Conservation (phyloP, 1,284 basidiomycete genomes). For the Cutaneotrichosporon sp. region DNA sequence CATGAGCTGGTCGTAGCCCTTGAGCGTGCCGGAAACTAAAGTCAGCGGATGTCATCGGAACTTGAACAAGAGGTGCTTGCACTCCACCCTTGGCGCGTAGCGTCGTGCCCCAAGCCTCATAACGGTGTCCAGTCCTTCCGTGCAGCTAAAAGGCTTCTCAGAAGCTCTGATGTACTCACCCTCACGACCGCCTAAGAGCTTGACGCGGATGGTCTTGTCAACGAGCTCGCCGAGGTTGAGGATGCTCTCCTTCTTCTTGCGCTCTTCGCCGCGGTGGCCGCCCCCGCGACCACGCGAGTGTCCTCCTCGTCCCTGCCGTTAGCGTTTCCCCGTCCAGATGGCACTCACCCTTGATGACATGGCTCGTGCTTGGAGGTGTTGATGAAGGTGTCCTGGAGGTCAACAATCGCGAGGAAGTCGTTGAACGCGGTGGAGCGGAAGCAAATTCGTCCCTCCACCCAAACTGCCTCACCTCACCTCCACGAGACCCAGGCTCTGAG, state of each 20-base stretch:
- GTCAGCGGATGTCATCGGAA: too few relatives aligned
- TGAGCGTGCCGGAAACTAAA: conserved; percentile 81
- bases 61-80: too few relatives aligned
- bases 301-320: conserved; percentile 18
- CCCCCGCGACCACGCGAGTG: conserved; percentile 38
- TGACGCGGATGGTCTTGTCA: conserved; percentile 86
- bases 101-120: too few relatives aligned
- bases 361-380: background rate
- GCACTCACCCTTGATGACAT: conserved; percentile 25
- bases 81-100: too few relatives aligned
- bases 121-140: too few relatives aligned
- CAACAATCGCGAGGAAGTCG: background rate
- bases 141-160: too few relatives aligned
- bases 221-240: conserved; percentile 92
- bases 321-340: background rate
- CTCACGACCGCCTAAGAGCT: conserved; percentile 93
- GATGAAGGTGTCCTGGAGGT: background rate
- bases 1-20: conserved; percentile 93
- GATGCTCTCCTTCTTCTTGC: conserved; percentile 90
- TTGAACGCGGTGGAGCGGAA: background rate
- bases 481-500: too few relatives aligned
- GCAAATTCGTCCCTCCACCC: conserved; percentile 3
- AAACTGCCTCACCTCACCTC: background rate
- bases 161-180: conserved; percentile 64
- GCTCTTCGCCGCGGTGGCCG: conserved; percentile 53